Base-by-base conservation (phyloP, 164 flowering plant species). In the Sextonia rubra region DNA sequence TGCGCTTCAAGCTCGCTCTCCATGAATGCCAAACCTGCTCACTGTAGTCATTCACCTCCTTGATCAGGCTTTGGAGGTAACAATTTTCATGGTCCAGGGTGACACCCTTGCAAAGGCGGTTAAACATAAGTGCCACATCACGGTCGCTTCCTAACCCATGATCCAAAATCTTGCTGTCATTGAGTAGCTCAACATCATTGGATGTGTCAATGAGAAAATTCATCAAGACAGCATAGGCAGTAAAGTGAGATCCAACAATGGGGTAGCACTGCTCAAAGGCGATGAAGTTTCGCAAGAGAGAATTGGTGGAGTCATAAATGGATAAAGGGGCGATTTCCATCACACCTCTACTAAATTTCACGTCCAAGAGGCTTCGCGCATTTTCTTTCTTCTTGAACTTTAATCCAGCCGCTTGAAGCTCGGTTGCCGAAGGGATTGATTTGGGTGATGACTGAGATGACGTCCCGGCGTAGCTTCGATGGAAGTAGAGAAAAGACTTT, bases 151-250 rank as follows among this genome's bases (percentile, higher is more conserved):
- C 72, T 64, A 70, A 37, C 6, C 24, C 0, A 17, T 70, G 47
- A 7, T 58, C 24, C 25, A 70, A 30, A 17, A 70, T 70, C 26
- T 24, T 32, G 17, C 22, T 60, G 2, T 60, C 24, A 4, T 18
- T 29, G 25, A 70, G n/a, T 12, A 70, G 12, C 3, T 20, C 72
- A 3, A 70, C 64, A n/a, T 70, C 72, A 15, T 29, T 4, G 0
- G 48, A 7, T 17, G 65, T 60, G 18, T 70, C 14, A 24, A 70
- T 60, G 7, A 70, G 23, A 25, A 37, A 30, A 32, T 70, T 47
- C 72, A 70, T 56, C 47, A 70, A 70, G 47, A 60, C 18, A 2
- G 64, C 72, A 32, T 58, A 70, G 26, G 24, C 15, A 12, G 72
- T 70, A 27, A 70, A 58, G 49, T 60, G n/a, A 7, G 6, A 15